These are phyloP conservation scores for Eremothecium gossypii DNA, from an alignment of 1,139 yeast species.

Conservation along the genomic window DNA sequence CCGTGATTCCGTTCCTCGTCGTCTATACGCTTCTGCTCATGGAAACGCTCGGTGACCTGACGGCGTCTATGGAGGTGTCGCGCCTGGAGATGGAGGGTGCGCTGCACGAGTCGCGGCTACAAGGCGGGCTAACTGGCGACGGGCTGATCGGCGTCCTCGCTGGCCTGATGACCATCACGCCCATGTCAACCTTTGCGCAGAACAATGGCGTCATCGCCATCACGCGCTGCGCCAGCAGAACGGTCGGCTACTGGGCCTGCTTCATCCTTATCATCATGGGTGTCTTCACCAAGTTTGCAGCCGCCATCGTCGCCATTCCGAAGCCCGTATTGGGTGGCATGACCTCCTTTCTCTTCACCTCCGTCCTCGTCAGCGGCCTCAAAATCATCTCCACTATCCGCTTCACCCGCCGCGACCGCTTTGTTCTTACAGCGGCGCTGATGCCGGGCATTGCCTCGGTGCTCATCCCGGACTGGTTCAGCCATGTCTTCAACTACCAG, in stretches of 20 bases:
- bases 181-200: conserved; percentile 85
- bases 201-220: conserved; percentile 88
- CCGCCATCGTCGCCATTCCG: conserved; percentile 80
- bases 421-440: conserved; percentile 66
- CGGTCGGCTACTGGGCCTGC: conserved; percentile 85
- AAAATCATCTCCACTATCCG: conserved; percentile 66
- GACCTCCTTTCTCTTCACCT: conserved; percentile 81
- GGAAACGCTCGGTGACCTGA: conserved; percentile 90
- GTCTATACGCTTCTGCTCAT: conserved; percentile 72
- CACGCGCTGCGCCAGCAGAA: conserved; percentile 86
- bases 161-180: conserved; percentile 68
- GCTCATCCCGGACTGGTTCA: conserved; percentile 70
- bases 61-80: conserved; percentile 88
- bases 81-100: conserved; percentile 75
- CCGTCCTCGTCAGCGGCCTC: conserved; percentile 85
- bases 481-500: conserved; percentile 59
- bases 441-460: conserved; percentile 74
- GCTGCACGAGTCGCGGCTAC: conserved; percentile 71
- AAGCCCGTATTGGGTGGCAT: conserved; percentile 81
- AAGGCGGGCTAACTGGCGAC: conserved; percentile 87
- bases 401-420: conserved; percentile 81
- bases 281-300: conserved; percentile 78
- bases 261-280: conserved; percentile 80
- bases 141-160: conserved; percentile 61
- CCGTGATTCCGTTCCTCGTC: conserved; percentile 73